Conservation (phyloP, 2,329 filamentous ascomycete species). For the Dryadomyces quercus-mongolicae region DNA sequence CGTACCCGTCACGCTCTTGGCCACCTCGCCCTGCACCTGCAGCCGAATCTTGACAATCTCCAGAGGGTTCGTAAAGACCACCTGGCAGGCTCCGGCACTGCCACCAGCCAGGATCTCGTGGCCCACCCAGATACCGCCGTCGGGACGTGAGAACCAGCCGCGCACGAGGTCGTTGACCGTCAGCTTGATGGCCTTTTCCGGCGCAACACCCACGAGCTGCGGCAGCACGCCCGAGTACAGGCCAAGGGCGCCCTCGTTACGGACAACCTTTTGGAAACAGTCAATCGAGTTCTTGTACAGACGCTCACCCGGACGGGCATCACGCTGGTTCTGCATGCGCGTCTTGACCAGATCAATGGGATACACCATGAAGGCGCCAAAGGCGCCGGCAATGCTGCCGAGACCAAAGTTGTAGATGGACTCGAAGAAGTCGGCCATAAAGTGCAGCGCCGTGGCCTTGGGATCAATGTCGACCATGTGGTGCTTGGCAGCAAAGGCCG, state of each 20-base stretch:
- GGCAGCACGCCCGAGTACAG: constrained; percentile 91
- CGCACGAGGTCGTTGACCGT: constrained; percentile 94
- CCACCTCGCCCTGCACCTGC: constrained; percentile 91
- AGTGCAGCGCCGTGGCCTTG: constrained; percentile 40
- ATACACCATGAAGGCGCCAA: constrained; percentile 99
- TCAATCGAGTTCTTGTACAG: constrained; percentile 97
- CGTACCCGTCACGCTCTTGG: constrained; percentile 70
- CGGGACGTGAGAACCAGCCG: constrained; percentile 58
- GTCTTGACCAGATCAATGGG: constrained; percentile 98
- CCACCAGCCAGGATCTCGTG: constrained; percentile 82
- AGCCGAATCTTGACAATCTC: constrained; percentile 99
- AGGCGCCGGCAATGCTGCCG: constrained; percentile 83
- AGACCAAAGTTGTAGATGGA: constrained; percentile 85
- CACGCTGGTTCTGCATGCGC: constrained; percentile 92
- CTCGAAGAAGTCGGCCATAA: constrained; percentile 56
- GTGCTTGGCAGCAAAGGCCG: background rate
- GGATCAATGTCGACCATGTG: constrained; percentile 10
- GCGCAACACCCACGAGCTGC: constrained; percentile 94
- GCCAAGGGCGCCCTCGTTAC: constrained; percentile 80
- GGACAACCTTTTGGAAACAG: constrained; percentile 84
- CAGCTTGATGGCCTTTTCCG: constrained; percentile 98
- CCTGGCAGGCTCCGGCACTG: constrained; percentile 84
- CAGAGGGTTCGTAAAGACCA: constrained; percentile 94
- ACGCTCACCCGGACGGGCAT: constrained; percentile 66
- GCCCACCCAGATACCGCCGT: constrained; percentile 57